Conservation (phyloP, 257 asterid species). For the Paulownia fortunei region DNA sequence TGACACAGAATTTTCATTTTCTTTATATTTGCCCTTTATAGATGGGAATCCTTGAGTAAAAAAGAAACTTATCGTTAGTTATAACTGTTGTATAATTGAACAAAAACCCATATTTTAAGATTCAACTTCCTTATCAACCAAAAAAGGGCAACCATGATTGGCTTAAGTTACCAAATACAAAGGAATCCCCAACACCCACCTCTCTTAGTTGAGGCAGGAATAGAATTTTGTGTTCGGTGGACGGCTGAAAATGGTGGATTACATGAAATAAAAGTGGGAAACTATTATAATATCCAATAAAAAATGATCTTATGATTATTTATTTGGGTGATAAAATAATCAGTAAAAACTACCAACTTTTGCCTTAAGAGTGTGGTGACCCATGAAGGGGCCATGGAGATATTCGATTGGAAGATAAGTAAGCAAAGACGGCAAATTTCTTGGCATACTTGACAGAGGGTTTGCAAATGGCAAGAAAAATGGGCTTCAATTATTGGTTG, state of each 20-base stretch:
- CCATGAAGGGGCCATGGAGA: slow-evolving; percentile 32
- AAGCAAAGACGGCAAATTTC: slow-evolving; percentile 39
- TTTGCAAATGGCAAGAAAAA: slow-evolving; percentile 28
- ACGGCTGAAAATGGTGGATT: slow-evolving; percentile 33
- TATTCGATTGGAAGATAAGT: slow-evolving; percentile 29
- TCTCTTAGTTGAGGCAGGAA: slow-evolving; percentile 22
- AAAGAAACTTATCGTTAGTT: slow-evolving; percentile 24
- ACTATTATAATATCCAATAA: neutral
- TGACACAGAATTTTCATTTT: neutral
- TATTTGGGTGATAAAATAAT: neutral
- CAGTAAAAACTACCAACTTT: slow-evolving; percentile 29
- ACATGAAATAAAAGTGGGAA: slow-evolving; percentile 20
- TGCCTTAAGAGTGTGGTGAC: slow-evolving; percentile 32
- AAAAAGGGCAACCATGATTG: neutral
- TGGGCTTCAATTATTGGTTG: slow-evolving; percentile 19
- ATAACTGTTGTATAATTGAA: slow-evolving; percentile 49
- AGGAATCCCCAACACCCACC: slow-evolving; percentile 35
- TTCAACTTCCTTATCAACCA: slow-evolving; percentile 13
- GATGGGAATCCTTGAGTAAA: slow-evolving; percentile 6
- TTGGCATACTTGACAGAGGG: slow-evolving; percentile 2
- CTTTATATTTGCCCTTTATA: neutral
- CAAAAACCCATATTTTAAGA: slow-evolving; percentile 26
- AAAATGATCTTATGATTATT: slow-evolving; percentile 6
- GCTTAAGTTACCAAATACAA: slow-evolving; percentile 5
- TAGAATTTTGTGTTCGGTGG: slow-evolving; percentile 26